Base-by-base conservation (phyloP, 2,329 filamentous ascomycete species). In the Helicocarpus griseus region DNA sequence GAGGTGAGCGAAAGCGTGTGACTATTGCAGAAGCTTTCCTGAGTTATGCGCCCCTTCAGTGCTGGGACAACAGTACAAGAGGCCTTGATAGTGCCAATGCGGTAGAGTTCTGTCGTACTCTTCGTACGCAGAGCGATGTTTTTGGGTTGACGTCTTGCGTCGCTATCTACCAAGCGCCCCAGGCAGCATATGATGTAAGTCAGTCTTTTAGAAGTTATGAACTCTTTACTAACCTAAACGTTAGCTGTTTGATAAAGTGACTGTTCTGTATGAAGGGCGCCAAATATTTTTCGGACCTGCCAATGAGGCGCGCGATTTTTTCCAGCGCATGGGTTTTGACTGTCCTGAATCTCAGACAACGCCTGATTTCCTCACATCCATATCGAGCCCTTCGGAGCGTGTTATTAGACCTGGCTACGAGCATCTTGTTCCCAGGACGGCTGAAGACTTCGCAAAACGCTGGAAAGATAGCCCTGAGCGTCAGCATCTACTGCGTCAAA, bases 61-160 rank as follows among this genome's bases (percentile, higher is more conserved):
- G 81, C 0, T 93, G 87, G 85, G 85, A 88, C 61, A 88, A 88
- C 66, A 80, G 77, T 26, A 86, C 83, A 1, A 77, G 83, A 35
- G 84, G 84, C 38, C 74, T 87, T 2, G 83, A 87, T 54, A 79
- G 82, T 17, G 82, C 78, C 33, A 86, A 82, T 0, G 83, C 82
- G 1, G 73, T 85, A 5, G 82, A 85, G 57, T 86, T 82, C 56
- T 73, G 74, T 58, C 82, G 80, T 63, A 86, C 83, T 1, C 74
- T 94, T 1, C 82, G 88, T 1, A 83, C 89, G 36, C 78, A 90
- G 71, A 91, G 87, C 22, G 85, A 93, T 65, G 80, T 93, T 50
- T 89, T 89, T 76, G 82, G 85, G 64, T 87, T 83, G 0, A 86
- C 86, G 1, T 91, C 87, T 0, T 89, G 91, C 54, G 87, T 94